Percentiles rank a stretch among this genome's conserved stretches.
Conservation (phyloP, 495 filamentous ascomycete genomes). For the Xylaria longipes region DNA sequence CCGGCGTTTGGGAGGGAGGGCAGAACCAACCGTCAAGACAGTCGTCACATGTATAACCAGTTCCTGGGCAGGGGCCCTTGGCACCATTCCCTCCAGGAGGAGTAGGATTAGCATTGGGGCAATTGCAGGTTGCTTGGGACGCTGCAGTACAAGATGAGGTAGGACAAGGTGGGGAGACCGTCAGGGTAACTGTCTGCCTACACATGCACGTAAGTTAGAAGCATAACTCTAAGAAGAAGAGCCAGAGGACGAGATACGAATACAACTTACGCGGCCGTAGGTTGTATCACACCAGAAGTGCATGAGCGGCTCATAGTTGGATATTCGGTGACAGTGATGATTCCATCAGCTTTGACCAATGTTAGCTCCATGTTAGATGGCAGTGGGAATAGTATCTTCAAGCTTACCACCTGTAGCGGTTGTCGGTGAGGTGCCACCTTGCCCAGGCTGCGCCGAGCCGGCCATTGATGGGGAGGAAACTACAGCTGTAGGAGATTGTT, state of each 20-base stretch:
- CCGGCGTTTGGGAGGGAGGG: slow-evolving; percentile 48
- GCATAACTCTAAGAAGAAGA: not conserved
- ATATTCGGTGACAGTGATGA: slow-evolving; percentile 17
- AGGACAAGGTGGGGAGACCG: slow-evolving; percentile 31
- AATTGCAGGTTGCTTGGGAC: slow-evolving; percentile 34
- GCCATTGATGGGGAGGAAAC: slow-evolving; percentile 18
- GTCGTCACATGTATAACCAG: slow-evolving; percentile 49
- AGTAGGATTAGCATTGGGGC: slow-evolving; percentile 30
- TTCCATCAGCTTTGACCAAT: not conserved
- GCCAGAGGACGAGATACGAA: not conserved
- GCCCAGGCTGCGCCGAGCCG: slow-evolving; percentile 15
- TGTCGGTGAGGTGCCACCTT: slow-evolving; percentile 9
- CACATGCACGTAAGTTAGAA: slow-evolving; percentile 27
- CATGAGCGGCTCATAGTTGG: slow-evolving; percentile 23
- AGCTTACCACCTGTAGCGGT: slow-evolving; percentile 28
- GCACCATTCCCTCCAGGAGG: slow-evolving; percentile 24
- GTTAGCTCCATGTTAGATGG: slow-evolving; percentile 15
- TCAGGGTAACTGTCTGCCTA: slow-evolving; percentile 29
- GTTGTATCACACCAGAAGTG: slow-evolving; percentile 7
- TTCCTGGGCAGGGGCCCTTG: slow-evolving; percentile 44
- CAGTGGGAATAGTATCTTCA: not conserved
- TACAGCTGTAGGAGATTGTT: not conserved
- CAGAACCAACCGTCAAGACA: slow-evolving; percentile 53
- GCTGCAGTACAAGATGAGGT: slow-evolving; percentile 27
- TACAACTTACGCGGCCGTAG: slow-evolving; percentile 30